Percentiles rank a stretch among this genome's conserved stretches.
Conservation (phyloP, 1,284 basidiomycete species). For the Xerocomus minutiporus region DNA sequence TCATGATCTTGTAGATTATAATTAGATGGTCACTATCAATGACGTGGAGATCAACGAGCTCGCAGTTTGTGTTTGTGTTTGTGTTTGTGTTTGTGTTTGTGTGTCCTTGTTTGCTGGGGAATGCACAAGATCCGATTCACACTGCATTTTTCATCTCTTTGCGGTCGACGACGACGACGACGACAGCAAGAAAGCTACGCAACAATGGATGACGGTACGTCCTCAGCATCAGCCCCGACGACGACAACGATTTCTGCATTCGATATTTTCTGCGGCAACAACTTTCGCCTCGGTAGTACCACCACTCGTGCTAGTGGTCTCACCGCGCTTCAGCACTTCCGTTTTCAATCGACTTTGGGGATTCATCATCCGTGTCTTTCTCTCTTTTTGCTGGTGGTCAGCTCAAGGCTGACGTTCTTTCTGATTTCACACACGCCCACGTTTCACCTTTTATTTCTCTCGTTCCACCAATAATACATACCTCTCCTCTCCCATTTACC, state of each 20-base stretch:
- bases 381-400: constrained; percentile 23
- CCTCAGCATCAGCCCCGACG: constrained; percentile 60
- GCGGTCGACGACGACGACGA: constrained; percentile 19
- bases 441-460: constrained; percentile 3
- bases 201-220: constrained; percentile 81
- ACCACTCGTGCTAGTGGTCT: constrained; percentile 27
- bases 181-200: constrained; percentile 25
- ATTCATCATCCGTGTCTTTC: constrained; percentile 14
- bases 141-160: background rate
- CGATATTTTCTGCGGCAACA: constrained; percentile 38
- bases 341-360: constrained; percentile 25
- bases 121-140: background rate
- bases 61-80: background rate
- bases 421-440: background rate
- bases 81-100: no score
- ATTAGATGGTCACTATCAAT: no score
- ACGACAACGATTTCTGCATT: constrained; percentile 37
- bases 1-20: no score
- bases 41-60: no score
- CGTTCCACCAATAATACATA: background rate
- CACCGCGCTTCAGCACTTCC: constrained; percentile 29
- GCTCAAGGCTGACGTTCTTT: constrained; percentile 30
- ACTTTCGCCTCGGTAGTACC: constrained; percentile 36
- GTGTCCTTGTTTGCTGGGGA: constrained; percentile 17
- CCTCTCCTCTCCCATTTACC: constrained; percentile 3